Evolutionary conservation across 257 asterid species (phyloP).

Genomic region (Fraxinus cuspidata): DNA sequence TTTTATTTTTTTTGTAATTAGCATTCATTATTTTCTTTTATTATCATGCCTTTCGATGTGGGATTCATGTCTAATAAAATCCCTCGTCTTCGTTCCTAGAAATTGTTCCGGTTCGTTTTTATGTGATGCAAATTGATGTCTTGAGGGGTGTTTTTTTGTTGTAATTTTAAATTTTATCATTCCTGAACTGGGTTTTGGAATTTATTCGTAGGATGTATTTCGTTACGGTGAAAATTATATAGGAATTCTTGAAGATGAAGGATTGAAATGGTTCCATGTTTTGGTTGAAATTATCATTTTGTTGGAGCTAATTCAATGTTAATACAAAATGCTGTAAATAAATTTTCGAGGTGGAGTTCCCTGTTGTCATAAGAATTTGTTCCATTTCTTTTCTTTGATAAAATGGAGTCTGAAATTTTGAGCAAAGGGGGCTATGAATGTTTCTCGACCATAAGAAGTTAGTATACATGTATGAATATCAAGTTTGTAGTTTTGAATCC

Average conservation of each 20-base stretch:
- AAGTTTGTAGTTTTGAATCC: neutral
- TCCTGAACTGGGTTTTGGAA: neutral
- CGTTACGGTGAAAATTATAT: neutral
- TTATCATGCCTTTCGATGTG: neutral
- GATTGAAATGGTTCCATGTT: neutral
- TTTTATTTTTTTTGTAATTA: no score
- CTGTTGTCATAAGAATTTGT: constrained; percentile 21
- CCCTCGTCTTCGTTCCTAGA: no score
- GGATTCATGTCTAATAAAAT: neutral
- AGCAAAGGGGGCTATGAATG: constrained; percentile 21
- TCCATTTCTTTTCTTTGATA: constrained; percentile 10
- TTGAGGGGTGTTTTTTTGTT: neutral
- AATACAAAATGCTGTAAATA: constrained; percentile 32
- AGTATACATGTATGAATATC: constrained; percentile 8
- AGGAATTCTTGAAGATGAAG: neutral
- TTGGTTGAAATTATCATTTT: neutral
- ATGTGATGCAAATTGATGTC: neutral
- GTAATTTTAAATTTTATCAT: neutral
- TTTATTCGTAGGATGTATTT: neutral
- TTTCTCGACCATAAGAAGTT: constrained; percentile 20
- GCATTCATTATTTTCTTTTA: no score
- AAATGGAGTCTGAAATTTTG: neutral
- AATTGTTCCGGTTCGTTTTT: neutral
- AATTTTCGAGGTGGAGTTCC: constrained; percentile 36
- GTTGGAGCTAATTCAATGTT: constrained; percentile 34